phyloP scores from a whole-genome alignment of 306 rosid genomes.

The Rosa multiflora region DNA sequence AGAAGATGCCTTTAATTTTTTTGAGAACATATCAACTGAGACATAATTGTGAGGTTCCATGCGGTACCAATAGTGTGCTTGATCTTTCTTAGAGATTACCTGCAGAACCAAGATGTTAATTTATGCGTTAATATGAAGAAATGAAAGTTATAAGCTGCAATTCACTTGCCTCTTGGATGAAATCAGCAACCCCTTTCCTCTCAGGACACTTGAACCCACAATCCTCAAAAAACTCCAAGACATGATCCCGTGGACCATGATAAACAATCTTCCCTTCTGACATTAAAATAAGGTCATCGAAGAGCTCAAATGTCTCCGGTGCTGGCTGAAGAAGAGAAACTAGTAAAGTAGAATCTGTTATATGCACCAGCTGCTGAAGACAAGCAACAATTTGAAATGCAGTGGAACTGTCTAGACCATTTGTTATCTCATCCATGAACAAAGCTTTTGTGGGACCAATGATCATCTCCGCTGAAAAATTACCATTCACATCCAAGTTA shows the following conservation, averaged over 20 bases:
- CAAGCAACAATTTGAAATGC: constrained; percentile 41
- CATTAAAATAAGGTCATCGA: constrained; percentile 50
- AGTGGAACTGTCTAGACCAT: constrained; percentile 50
- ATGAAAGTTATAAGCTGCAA: background rate
- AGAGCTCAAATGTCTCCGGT: constrained; percentile 49
- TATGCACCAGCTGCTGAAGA: constrained; percentile 39
- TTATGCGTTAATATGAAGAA: background rate
- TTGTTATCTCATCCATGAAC: constrained; percentile 52
- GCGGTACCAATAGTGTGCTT: constrained; percentile 40
- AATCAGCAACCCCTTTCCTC: constrained; percentile 51
- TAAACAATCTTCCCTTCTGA: constrained; percentile 41
- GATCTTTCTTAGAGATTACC: constrained; percentile 50
- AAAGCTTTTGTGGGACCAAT: constrained; percentile 42
- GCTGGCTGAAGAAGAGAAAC: constrained; percentile 60
- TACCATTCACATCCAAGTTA: background rate
- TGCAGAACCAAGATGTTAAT: constrained; percentile 10
- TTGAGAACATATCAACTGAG: constrained; percentile 30
- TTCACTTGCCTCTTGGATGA: constrained; percentile 40
- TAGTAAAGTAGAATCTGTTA: constrained; percentile 35
- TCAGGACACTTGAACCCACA: constrained; percentile 53
- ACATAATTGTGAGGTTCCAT: constrained; percentile 26
- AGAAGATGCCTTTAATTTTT: constrained; percentile 34
- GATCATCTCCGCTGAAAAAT: constrained; percentile 42
- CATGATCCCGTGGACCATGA: constrained; percentile 49
- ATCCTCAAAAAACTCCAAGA: constrained; percentile 38